Evolutionary conservation across 2,329 filamentous ascomycete genomes (phyloP), one percentile per base, ranked within the genome.

Genomic region (Myriosclerotinia duriaeana): DNA sequence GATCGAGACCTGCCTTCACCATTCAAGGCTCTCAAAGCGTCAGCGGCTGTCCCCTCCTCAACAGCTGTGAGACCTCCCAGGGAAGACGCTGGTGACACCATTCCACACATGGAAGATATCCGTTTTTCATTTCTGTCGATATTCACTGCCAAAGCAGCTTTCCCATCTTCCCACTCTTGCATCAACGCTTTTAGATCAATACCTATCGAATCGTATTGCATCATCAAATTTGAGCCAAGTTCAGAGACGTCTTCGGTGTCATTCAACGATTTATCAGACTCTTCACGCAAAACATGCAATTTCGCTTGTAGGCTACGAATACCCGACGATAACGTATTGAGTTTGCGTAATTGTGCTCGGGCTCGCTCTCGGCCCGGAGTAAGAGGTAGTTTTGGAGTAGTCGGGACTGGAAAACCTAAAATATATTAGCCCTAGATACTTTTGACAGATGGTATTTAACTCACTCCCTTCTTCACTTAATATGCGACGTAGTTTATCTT

Each of bases 181-280:
- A 93, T 87, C 60, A 97, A 80, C 53, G 89, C 85, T 76, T 89
- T 89, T 54, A 99, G 83, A 74, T 99, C 95, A 36, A 88, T 83
- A 3, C 95, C 95, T 70, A 99, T 96, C 5, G 93, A 94, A 66
- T 99, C 95, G 77, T 98, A 99, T 74, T 98, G 95, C 30, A 88
- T 80, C 83, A 97, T 89, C 50, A 98, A 83, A 69, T 87, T 88
- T 0, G 89, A 85, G 0, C 91, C 92, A 20, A 97, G 84, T 71
- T 96, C 91, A 5, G 87, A 86, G 22, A 91, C 86, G 72, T 89
- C 87, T 67, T 84, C 83, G 48, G 90, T 87, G 72, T 89, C 87
- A 73, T 96, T 91, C 38, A 97, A 79, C 53, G 87, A 87, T 68
- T 86, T 86, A 74, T 91, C 92, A 0, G 93, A 96, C 77, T 97